Percentiles rank a stretch among this genome's conserved stretches.
Evolutionary conservation across 176 grass and related monocot genomes (phyloP).

Genomic region (Raddia guianensis): DNA sequence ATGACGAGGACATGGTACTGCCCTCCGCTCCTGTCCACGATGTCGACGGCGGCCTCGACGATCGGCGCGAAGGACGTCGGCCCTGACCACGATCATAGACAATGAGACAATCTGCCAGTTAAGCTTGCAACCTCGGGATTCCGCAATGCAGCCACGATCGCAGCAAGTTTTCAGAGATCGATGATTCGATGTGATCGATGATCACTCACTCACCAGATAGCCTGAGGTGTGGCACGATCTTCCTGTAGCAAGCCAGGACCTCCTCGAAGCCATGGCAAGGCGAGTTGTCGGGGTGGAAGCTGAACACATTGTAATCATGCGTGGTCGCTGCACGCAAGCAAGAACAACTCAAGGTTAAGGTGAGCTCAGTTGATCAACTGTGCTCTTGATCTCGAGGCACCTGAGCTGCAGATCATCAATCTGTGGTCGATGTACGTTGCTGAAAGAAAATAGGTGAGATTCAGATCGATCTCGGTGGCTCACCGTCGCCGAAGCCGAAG

Average conservation of each 20-base stretch:
- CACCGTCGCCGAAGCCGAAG: constrained; percentile 94
- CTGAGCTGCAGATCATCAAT: not conserved
- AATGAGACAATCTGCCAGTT: too few species aligned
- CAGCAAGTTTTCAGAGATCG: not conserved
- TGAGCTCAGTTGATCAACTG: too few species aligned
- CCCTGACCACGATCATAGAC: constrained; percentile 31
- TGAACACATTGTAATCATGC: constrained; percentile 80
- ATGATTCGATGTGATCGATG: not conserved
- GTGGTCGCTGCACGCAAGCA: constrained; percentile 46
- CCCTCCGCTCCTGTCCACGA: constrained; percentile 71
- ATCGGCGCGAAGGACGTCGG: constrained; percentile 91
- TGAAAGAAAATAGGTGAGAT: not conserved
- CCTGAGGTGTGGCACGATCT: constrained; percentile 71
- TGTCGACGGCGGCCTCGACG: constrained; percentile 84
- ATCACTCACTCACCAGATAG: constrained; percentile 50
- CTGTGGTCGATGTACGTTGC: not conserved
- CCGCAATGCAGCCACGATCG: not conserved
- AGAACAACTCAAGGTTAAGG: too few species aligned
- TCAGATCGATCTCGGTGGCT: not conserved
- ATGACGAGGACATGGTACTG: constrained; percentile 96
- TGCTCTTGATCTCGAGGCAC: not conserved
- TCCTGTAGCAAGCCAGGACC: constrained; percentile 78
- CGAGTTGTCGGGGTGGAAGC: constrained; percentile 69
- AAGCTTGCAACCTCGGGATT: too few species aligned
- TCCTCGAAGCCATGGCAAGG: constrained; percentile 96